Percentiles rank a stretch among this genome's conserved stretches.
Evolutionary conservation across 768 basidiomycete species (phyloP).

Genomic region (Lyophyllum decastes): DNA sequence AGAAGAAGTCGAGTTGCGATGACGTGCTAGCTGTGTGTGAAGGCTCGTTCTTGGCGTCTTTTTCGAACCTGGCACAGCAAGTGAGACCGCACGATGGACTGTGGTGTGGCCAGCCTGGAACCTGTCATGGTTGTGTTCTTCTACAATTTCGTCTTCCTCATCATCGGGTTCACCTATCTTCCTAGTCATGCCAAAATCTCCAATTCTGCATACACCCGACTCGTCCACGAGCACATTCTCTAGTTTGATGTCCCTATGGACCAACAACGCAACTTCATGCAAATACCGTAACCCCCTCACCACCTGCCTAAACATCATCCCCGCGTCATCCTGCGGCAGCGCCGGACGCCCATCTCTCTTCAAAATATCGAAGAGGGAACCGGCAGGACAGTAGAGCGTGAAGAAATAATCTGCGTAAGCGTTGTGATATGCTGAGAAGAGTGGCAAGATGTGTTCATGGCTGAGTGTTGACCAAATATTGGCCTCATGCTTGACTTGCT

Average conservation of each 20-base stretch:
- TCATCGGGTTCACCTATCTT: conserved; percentile 52
- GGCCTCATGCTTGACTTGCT: conserved; percentile 70
- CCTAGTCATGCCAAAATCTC: conserved; percentile 83
- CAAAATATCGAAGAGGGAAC: conserved; percentile 83
- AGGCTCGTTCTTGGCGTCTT: conserved; percentile 34
- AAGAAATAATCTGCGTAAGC: conserved; percentile 75
- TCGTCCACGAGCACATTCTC: conserved; percentile 96
- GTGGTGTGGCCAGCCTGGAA: conserved; percentile 16
- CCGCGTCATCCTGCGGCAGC: conserved; percentile 74
- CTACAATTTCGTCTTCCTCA: conserved; percentile 35
- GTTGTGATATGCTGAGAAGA: conserved; percentile 66
- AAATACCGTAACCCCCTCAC: conserved; percentile 82
- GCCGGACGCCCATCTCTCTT: conserved; percentile 68
- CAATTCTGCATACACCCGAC: conserved; percentile 81
- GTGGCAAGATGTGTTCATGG: conserved; percentile 86
- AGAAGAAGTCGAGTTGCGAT: conserved; percentile 45
- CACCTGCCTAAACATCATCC: conserved; percentile 86
- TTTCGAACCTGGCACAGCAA: conserved; percentile 37
- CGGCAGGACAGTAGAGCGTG: conserved; percentile 82
- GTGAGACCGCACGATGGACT: conserved; percentile 42
- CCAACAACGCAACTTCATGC: conserved; percentile 72
- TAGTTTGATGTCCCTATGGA: conserved; percentile 95
- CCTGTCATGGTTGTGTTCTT: conserved; percentile 18
- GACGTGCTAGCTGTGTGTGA: conserved; percentile 38
- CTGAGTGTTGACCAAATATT: conserved; percentile 72